Evolutionary conservation across 2,329 filamentous ascomycete species (phyloP).

Genomic region (Colletotrichum sp.): DNA sequence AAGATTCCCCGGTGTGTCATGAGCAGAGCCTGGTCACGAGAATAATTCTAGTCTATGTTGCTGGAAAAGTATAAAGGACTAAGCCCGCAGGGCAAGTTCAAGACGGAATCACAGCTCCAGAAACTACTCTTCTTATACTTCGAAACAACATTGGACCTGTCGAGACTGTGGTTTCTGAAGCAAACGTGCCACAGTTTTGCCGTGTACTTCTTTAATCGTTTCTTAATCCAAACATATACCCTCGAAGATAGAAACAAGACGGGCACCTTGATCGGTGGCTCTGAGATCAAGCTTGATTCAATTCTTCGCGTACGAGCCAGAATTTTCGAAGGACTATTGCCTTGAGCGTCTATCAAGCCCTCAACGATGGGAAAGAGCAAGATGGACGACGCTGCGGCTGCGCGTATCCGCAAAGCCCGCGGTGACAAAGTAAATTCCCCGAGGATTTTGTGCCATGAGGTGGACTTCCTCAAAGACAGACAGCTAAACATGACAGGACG

Average conservation of each 20-base stretch:
- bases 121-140: neutral
- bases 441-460: neutral
- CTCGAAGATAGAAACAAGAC: neutral
- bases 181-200: neutral
- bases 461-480: neutral
- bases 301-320: neutral
- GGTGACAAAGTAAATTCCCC: constrained; percentile 40
- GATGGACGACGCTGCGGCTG: constrained; percentile 48
- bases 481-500: constrained; percentile 31
- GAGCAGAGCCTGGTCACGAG: neutral
- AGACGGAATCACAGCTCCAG: neutral
- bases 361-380: constrained; percentile 27
- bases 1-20: neutral
- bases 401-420: constrained; percentile 45
- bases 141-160: neutral
- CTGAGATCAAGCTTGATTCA: neutral
- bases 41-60: neutral
- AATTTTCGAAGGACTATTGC: neutral
- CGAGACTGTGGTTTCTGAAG: neutral
- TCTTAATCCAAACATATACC: neutral
- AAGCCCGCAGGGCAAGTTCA: neutral
- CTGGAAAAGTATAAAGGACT: neutral
- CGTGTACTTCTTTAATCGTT: neutral
- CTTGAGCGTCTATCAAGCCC: neutral
- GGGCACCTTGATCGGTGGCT: neutral